Conservation (phyloP, 768 basidiomycete species). For the Naganishia randhawae region DNA sequence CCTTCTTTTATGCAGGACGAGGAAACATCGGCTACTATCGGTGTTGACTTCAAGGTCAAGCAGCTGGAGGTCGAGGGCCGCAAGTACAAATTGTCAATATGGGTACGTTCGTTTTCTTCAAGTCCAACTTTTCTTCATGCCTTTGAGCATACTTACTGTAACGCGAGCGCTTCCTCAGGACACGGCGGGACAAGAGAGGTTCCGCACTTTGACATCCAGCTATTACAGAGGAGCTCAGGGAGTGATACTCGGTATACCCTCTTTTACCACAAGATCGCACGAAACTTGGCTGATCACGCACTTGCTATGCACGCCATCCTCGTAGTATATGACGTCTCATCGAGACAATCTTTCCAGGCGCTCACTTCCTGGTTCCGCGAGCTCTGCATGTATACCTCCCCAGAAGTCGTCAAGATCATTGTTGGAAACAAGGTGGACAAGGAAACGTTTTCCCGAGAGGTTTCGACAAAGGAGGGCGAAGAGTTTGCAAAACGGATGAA, state of each 20-base stretch:
- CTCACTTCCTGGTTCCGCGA: slow-evolving; percentile 87
- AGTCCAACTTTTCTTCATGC: background rate
- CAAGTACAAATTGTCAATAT: slow-evolving; percentile 78
- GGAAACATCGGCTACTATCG: slow-evolving; percentile 52
- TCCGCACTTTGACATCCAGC: slow-evolving; percentile 87
- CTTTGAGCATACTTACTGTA: too few relatives aligned
- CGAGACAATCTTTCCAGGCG: slow-evolving; percentile 85
- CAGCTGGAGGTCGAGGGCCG: slow-evolving; percentile 47
- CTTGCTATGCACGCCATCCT: background rate
- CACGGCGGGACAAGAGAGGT: slow-evolving; percentile 94
- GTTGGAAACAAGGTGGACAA: slow-evolving; percentile 86
- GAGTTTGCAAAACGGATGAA: slow-evolving; percentile 76
- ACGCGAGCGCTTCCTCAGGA: slow-evolving; percentile 63
- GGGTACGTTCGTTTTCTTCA: slow-evolving; percentile 61
- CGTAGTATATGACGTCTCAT: slow-evolving; percentile 90
- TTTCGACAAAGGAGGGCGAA: slow-evolving; percentile 70
- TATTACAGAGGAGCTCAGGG: slow-evolving; percentile 73
- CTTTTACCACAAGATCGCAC: background rate
- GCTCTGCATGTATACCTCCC: slow-evolving; percentile 85
- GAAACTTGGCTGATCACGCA: background rate
- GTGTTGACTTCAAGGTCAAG: slow-evolving; percentile 53
- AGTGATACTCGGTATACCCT: slow-evolving; percentile 53
- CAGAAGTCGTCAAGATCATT: slow-evolving; percentile 84
- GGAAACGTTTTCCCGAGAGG: slow-evolving; percentile 69
- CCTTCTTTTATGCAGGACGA: slow-evolving; percentile 58